Evolutionary conservation across 1,284 basidiomycete genomes (phyloP), one percentile per base, ranked within the genome.

Genomic region (Tremellales sp.): DNA sequence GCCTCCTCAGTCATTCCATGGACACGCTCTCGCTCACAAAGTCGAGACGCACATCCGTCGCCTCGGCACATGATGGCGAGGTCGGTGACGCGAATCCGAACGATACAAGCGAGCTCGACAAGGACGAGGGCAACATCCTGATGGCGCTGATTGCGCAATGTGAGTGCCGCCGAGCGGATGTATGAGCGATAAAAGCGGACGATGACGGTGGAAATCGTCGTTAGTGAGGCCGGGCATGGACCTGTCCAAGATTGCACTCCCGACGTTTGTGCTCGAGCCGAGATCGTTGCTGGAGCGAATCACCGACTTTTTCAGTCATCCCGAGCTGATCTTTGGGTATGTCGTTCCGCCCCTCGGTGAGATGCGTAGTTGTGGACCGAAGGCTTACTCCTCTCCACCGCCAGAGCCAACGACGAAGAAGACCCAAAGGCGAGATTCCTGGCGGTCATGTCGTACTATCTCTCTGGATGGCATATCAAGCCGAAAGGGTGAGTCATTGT

Each of bases 381-480:
- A 27, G 19, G 31, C 42, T 53, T 33, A 43, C 24, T 33, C n/a
- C 22, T 13, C 2, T 24, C n/a, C n/a, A 13, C 24, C 16, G 13
- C 4, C 47, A 70, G 67, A 2, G 63, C 61, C 22, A 69, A 63
- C 3, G 44, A 68, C 14, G 58, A 64, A 26, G 77, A 81, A 35
- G 83, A 90, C 61, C 81, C 90, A 28, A 86, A 95, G 68, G 89
- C 95, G 66, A 79, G 95, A 31, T 97, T 97, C 72, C 78, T 97
- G 54, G 81, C 85, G 47, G 88, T 97, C 4, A 79, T 97, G 42
- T 85, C 88, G 48, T 97, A 95, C 73, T 98, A 97, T 69, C 83
- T 97, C 36, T 87, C 89, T n/a, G 94, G 94, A 36, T 99, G 94
- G 94, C 95, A 98, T 74, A 95, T 97, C 76, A 97, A 98, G 75